Evolutionary conservation across 78 protist genomes (phyloP).

Genomic region (Thecamonas trahens): DNA sequence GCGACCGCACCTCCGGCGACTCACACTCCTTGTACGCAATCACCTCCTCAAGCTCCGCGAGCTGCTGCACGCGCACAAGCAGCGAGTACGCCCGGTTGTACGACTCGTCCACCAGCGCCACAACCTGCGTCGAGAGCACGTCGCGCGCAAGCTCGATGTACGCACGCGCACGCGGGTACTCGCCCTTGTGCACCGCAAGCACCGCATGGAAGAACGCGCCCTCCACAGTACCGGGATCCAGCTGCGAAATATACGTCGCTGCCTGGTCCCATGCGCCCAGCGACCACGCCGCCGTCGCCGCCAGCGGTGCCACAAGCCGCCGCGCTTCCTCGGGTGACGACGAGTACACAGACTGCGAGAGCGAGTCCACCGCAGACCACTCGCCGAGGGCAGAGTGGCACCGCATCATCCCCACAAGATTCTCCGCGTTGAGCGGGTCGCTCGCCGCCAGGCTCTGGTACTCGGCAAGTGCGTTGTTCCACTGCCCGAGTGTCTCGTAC

Average conservation of each 20-base stretch:
- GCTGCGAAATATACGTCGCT: no score
- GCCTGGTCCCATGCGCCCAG: no score
- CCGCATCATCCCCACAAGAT: constrained; percentile 79
- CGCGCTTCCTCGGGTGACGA: no score
- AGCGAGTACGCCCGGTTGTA: constrained; percentile 76
- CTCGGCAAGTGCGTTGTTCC: constrained; percentile 86
- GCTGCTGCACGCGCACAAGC: constrained; percentile 75
- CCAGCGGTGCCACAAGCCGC: no score
- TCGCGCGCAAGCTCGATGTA: no score
- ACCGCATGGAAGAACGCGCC: constrained; percentile 26
- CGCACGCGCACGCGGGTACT: constrained; percentile 56
- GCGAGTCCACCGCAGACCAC: constrained; percentile 53
- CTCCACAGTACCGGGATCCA: background rate
- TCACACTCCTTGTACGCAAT: constrained; percentile 23
- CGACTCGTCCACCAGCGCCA: constrained; percentile 54
- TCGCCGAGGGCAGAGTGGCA: constrained; percentile 89
- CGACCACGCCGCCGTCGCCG: no score
- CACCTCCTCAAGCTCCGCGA: constrained; percentile 86
- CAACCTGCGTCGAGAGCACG: constrained; percentile 2
- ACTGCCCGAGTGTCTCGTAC: constrained; percentile 90
- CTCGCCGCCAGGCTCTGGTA: constrained; percentile 57
- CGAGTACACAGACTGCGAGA: no score
- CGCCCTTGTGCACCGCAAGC: constrained; percentile 21
- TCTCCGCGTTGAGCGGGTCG: constrained; percentile 33
- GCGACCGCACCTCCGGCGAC: constrained; percentile 16